phyloP scores from a whole-genome alignment of 2,329 filamentous ascomycete species.

The Neoarthrinium moseri region DNA sequence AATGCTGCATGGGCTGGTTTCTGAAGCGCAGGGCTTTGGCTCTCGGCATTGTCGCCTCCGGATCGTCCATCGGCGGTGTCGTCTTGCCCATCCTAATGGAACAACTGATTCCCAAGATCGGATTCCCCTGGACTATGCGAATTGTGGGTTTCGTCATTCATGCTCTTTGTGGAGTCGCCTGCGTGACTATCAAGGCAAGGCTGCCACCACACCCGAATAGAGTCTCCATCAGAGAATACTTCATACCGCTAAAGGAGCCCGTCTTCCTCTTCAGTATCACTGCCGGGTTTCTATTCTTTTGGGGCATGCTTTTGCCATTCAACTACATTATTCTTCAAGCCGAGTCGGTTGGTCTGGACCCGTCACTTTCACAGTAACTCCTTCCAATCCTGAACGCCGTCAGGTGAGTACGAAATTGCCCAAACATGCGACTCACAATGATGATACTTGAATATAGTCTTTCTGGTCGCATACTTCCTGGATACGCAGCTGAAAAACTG shows the following conservation, averaged over 20 bases:
- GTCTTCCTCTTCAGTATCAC: conserved; percentile 40
- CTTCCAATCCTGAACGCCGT: conserved; percentile 52
- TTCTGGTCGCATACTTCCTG: conserved; percentile 21
- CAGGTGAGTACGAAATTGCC: conserved; percentile 22
- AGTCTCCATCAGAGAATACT: conserved; percentile 45
- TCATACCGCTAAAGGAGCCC: conserved; percentile 43
- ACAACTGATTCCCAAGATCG: conserved; percentile 45
- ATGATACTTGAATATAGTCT: conserved; percentile 11
- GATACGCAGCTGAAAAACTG: conserved; percentile 20
- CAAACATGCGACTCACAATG: background rate
- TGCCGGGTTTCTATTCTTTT: conserved; percentile 54
- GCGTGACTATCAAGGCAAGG: conserved; percentile 31
- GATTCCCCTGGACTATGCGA: conserved; percentile 39
- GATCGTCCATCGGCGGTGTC: conserved; percentile 48
- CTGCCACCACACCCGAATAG: conserved; percentile 34
- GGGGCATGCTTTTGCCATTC: conserved; percentile 54
- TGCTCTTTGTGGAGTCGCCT: conserved; percentile 25
- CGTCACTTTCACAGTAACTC: conserved; percentile 47
- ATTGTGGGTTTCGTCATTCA: conserved; percentile 35
- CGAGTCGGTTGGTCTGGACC: conserved; percentile 44
- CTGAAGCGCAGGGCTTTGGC: conserved; percentile 43
- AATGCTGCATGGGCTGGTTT: conserved; percentile 44
- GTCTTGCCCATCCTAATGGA: conserved; percentile 59
- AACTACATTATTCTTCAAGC: conserved; percentile 48
- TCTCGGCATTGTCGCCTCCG: conserved; percentile 45